Conservation (phyloP, 169 alveolate species). For the Eimeria mitis region DNA sequence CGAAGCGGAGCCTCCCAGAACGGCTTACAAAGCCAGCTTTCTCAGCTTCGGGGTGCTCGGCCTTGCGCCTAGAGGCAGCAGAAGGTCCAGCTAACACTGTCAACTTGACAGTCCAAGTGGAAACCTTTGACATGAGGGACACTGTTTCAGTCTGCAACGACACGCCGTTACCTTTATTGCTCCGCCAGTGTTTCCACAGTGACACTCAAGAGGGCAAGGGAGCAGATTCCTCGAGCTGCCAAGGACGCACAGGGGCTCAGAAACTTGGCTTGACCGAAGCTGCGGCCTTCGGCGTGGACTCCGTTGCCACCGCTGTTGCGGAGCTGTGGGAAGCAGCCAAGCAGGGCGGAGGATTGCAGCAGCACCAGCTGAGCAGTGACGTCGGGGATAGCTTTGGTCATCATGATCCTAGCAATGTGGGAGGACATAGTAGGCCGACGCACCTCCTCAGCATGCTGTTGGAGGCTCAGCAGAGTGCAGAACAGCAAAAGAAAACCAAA, state of each 20-base stretch:
- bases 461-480: constrained; percentile 47
- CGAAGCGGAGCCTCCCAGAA: background rate
- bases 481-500: background rate
- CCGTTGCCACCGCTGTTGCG: constrained; percentile 45
- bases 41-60: constrained; percentile 17
- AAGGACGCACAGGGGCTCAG: background rate
- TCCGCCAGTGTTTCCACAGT: constrained; percentile 53
- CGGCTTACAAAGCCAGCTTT: background rate
- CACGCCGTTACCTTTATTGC: constrained; percentile 17
- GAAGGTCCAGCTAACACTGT: constrained; percentile 54
- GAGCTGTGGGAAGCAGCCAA: constrained; percentile 62
- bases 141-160: constrained; percentile 15
- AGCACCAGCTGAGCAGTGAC: constrained; percentile 24
- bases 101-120: constrained; percentile 27
- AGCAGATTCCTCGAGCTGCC: background rate
- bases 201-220: background rate
- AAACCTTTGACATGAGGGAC: constrained; percentile 29
- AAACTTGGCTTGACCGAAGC: constrained; percentile 39
- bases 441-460: constrained; percentile 42
- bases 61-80: constrained; percentile 34
- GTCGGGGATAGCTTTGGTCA: background rate
- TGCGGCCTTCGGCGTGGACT: constrained; percentile 60
- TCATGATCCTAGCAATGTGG: background rate
- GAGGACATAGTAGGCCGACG: background rate
- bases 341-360: background rate